Percentiles rank a stretch among this genome's conserved stretches.
Conservation (phyloP, 164 flowering plant species). For the Taxillus chinensis region DNA sequence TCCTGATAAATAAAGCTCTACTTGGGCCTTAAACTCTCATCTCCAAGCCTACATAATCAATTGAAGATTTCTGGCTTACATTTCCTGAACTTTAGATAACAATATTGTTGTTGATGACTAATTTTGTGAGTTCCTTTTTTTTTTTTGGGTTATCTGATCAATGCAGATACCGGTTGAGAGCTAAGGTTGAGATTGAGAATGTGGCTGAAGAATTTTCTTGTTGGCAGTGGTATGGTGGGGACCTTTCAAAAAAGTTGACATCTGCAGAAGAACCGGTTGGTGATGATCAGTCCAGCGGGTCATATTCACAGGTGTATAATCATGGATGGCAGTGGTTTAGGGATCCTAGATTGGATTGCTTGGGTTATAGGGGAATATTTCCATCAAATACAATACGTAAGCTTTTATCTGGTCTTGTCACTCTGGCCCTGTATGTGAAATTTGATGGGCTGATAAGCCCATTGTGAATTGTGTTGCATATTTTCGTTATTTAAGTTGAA, state of each 20-base stretch:
- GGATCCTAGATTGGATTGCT: conserved; percentile 78
- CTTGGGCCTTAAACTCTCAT: no score
- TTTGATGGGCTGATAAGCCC: not conserved
- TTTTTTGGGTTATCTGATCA: conserved; percentile 5
- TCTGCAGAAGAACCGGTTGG: conserved; percentile 65
- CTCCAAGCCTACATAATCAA: no score
- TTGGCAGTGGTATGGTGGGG: conserved; percentile 82
- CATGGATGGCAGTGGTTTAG: conserved; percentile 79
- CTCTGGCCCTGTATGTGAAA: not conserved
- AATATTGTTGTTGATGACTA: not conserved
- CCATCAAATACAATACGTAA: conserved; percentile 60
- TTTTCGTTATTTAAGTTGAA: not conserved
- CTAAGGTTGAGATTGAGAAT: conserved; percentile 88
- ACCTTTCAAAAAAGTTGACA: conserved; percentile 27
- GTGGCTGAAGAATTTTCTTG: conserved; percentile 64
- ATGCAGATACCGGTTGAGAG: conserved; percentile 70
- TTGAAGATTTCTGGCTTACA: no score
- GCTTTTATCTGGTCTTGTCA: conserved; percentile 10
- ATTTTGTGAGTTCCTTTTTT: not conserved
- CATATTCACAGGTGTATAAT: conserved; percentile 48
- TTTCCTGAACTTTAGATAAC: no score
- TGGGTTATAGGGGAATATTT: conserved; percentile 87
- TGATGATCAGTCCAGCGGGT: conserved; percentile 47
- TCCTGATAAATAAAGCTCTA: no score
- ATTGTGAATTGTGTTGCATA: not conserved